Evolutionary conservation across 2,329 filamentous ascomycete species (phyloP).

Genomic region (Escovopsis sp.): DNA sequence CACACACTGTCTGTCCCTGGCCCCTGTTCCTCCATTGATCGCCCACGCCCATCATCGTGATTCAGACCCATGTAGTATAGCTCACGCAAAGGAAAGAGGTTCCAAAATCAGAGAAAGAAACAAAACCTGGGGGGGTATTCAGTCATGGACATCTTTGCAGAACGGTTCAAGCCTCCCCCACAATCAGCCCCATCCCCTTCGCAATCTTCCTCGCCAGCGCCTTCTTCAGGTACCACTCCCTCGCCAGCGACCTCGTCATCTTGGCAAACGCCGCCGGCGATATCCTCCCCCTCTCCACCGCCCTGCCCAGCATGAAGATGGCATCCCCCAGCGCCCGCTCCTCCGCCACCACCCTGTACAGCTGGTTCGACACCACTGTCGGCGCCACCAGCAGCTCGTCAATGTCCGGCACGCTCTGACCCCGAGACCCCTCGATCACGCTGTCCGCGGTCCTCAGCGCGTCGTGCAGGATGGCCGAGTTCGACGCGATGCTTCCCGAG

Average conservation of each 20-base stretch:
- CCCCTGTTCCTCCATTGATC: no score
- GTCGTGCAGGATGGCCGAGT: constrained; percentile 64
- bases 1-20: no score
- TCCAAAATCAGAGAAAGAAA: no score
- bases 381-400: constrained; percentile 90
- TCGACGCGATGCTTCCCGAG: constrained; percentile 55
- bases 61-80: no score
- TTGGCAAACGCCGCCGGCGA: constrained; percentile 62
- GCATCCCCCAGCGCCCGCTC: constrained; percentile 77
- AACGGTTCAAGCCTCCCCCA: neutral
- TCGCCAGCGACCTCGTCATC: constrained; percentile 57
- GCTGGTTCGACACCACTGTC: constrained; percentile 80
- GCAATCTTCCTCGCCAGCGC: constrained; percentile 66
- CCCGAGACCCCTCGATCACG: constrained; percentile 58
- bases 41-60: no score
- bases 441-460: constrained; percentile 65
- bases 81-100: no score
- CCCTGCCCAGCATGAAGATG: constrained; percentile 66
- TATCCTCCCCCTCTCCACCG: constrained; percentile 58
- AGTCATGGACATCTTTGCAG: no score
- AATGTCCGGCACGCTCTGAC: constrained; percentile 57
- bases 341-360: constrained; percentile 81
- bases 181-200: constrained; percentile 52
- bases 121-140: no score
- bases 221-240: constrained; percentile 77